Conservation (phyloP, 1,284 basidiomycete genomes). For the Microstroma glucosiphilum region DNA sequence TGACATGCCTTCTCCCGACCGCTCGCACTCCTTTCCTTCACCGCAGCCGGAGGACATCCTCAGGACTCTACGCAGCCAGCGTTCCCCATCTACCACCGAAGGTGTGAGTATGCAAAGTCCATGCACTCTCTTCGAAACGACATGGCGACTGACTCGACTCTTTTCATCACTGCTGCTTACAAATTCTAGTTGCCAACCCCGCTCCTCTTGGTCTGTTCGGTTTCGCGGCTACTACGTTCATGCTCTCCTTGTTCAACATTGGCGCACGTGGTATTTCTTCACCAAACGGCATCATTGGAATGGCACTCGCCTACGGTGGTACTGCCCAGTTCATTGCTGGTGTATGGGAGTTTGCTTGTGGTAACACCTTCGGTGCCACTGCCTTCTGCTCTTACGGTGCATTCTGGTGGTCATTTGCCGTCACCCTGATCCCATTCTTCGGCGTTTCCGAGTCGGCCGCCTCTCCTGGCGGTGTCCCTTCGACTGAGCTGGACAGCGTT, state of each 20-base stretch:
- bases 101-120: slow-evolving; percentile 3
- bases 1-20: background rate
- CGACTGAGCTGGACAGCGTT: slow-evolving; percentile 22
- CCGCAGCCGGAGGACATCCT: slow-evolving; percentile 53
- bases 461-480: slow-evolving; percentile 21
- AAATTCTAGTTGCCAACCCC: slow-evolving; percentile 54
- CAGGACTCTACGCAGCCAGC: slow-evolving; percentile 53
- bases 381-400: slow-evolving; percentile 54
- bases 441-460: slow-evolving; percentile 22
- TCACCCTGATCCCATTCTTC: slow-evolving; percentile 43
- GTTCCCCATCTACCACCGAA: slow-evolving; percentile 39
- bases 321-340: slow-evolving; percentile 63
- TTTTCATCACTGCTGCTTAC: slow-evolving; percentile 4
- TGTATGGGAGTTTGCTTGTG: slow-evolving; percentile 65
- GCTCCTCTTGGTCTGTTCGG: slow-evolving; percentile 55
- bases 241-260: slow-evolving; percentile 54
- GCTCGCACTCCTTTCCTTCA: slow-evolving; percentile 10
- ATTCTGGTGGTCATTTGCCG: slow-evolving; percentile 41
- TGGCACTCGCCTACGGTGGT: slow-evolving; percentile 59
- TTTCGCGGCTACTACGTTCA: slow-evolving; percentile 56
- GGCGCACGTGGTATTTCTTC: slow-evolving; percentile 38
- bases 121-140: background rate
- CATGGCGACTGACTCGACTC: background rate
- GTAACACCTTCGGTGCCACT: slow-evolving; percentile 60
- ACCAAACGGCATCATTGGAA: slow-evolving; percentile 35